Base-by-base conservation (phyloP, 805 yeast genomes). In the Saccharomycopsis sp. region DNA sequence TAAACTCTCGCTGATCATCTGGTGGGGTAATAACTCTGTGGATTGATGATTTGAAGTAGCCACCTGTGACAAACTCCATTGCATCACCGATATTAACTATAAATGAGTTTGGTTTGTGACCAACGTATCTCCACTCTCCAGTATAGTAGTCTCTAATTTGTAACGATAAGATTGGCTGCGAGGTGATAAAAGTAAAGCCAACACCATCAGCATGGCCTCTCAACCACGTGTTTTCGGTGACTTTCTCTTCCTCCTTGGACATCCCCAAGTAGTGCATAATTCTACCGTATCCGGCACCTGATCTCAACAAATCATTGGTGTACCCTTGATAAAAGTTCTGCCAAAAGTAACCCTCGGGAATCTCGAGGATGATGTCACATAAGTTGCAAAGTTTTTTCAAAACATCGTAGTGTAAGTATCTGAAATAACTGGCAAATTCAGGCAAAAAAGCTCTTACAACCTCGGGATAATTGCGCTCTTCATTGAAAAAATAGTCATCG, bases 11-110 rank as follows among this genome's bases (percentile, higher is more conserved):
- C 61, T 77, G 81, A 52, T 75, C 77, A 1, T 52, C 61, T 2
- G 80, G 81, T 1, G 81, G 80, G 29, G 73, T 70, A 8, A 74
- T 71, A 5, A 78, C 81, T 54, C 81, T 64, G 57, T 78, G 81
- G 44, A 77, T 66, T 15, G 78, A 70, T 20, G 79, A 74, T 54
- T 74, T 75, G 65, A 76, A 78, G 56, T 73, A 75, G 0, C 79
- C 79, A 5, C 80, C 81, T 21, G 78, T 71, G 18, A 74, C 64
- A 55, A 74, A 74, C 60, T 73, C 76, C 51, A 74, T 54, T 1
- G 75, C 73, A 60, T 74, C 78, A 4, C 78, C 78, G 54, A 74
- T 65, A 56, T 74, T 74, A 23, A 73, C 76, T 9, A 73, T 67
- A 14, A 73, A 64, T 3, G 76, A 69, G 40, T 72, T 66, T 1